These are phyloP conservation scores for Musa troglodytarum DNA, from an alignment of 176 grass and related monocot species.

Conservation along the genomic window DNA sequence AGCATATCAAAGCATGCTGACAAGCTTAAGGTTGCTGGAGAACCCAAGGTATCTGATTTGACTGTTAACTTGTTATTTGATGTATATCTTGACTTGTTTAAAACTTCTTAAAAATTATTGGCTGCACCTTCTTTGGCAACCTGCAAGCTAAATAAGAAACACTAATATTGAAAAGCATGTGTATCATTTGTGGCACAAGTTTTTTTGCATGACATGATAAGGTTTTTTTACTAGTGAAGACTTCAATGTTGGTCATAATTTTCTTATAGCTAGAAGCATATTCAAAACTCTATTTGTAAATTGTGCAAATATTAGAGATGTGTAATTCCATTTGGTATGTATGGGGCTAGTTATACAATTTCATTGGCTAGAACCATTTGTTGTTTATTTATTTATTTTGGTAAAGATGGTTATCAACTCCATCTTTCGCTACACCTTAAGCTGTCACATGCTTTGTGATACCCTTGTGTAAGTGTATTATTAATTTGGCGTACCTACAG, in stretches of 20 bases:
- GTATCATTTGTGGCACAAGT: background rate
- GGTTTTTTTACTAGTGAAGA: no score
- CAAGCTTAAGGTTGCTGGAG: conserved; percentile 54
- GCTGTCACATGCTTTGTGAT: background rate
- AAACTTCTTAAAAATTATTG: background rate
- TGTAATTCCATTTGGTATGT: no score
- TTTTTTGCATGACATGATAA: background rate
- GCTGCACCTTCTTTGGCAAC: background rate
- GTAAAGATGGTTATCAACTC: background rate
- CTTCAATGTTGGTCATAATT: no score
- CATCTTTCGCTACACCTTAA: background rate
- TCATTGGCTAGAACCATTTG: no score
- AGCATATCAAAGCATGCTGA: conserved; percentile 60
- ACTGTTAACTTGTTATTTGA: background rate
- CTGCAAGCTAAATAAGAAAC: background rate
- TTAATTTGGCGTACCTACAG: conserved; percentile 20
- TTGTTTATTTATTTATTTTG: no score
- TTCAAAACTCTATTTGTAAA: no score
- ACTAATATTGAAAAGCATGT: background rate
- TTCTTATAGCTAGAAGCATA: no score
- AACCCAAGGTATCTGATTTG: conserved; percentile 42
- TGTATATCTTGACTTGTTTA: background rate
- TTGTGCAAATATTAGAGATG: no score
- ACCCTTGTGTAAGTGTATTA: background rate
- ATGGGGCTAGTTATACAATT: no score